phyloP scores from a whole-genome alignment of 768 basidiomycete species.

The Inosperma sp. region DNA sequence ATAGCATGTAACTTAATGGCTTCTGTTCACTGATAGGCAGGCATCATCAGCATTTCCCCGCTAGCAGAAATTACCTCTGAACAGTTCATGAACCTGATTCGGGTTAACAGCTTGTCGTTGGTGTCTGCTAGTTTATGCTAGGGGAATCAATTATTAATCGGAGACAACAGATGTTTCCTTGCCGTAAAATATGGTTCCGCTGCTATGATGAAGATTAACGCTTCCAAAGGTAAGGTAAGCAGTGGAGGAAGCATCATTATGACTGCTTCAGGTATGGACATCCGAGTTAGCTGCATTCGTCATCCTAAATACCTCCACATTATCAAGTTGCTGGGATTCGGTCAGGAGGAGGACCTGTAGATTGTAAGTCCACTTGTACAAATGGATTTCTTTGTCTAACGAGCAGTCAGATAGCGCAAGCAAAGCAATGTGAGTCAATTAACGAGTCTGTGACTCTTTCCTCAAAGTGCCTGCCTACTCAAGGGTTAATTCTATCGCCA shows the following conservation, averaged over 20 bases:
- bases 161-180: constrained; percentile 86
- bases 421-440: constrained; percentile 75
- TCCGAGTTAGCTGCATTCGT: background rate
- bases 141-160: no score
- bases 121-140: constrained; percentile 17
- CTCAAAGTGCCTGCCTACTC: background rate
- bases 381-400: background rate
- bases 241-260: constrained; percentile 82
- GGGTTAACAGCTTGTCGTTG: constrained; percentile 65
- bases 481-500: constrained; percentile 85
- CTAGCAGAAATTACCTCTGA: constrained; percentile 57
- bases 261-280: constrained; percentile 69
- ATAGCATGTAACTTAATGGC: background rate
- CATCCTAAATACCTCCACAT: constrained; percentile 2
- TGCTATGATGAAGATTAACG: constrained; percentile 70
- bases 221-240: constrained; percentile 61
- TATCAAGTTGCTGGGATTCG: constrained; percentile 71
- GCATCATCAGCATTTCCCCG: constrained; percentile 42
- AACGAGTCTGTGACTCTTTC: background rate
- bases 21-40: constrained; percentile 48
- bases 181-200: constrained; percentile 82
- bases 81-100: constrained; percentile 69
- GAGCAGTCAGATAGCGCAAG: constrained; percentile 70
- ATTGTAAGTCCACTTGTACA: constrained; percentile 51
- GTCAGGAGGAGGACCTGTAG: constrained; percentile 75